Base-by-base conservation (phyloP, 768 basidiomycete genomes). In the Hysterangium stoloniferum region DNA sequence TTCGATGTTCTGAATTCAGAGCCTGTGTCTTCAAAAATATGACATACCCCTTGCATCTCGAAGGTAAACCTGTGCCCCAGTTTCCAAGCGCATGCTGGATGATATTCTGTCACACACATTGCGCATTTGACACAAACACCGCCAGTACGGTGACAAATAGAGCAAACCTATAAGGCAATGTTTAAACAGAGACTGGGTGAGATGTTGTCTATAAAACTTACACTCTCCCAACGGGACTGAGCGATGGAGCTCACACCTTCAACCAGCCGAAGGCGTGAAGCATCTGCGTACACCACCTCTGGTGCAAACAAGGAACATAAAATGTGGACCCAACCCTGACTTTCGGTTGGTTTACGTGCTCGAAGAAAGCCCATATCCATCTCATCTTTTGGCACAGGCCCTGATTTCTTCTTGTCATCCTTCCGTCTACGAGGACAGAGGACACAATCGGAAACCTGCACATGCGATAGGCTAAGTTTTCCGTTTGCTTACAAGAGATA, bases 311-410 rank as follows among this genome's bases (percentile, higher is more conserved):
- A 80, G 2, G 93, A 79, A 68, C 95, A 98, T 3, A 96, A 67
- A 28, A 93, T 73, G 62, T 98, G 95, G 0, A 82, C 82, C 93
- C 93, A 96, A 50, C 86, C 84, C 64, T 90, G 85, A 8, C 90
- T 89, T 69, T 96, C 93, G 0, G 93, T 95, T 6, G 89, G 89
- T 61, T 94, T 95, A 61, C 79, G 81, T 35, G 81, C 79, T 49
- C 89, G 76, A 52, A 93, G 68, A 62, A 75, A 94, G 27, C 32
- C 53, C 6, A 43, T 8, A 43, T 54, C 56, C 17, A 37, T 31
- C 31, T 43, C 53, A 29, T 57, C 35, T 11, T 59, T 54, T 4
- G 77, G 58, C 4, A 78, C 68, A 34, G 78, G 75, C 45, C 70
- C 64, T 4, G 65, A 61, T 53, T 68, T 70, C 61, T 71, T 75